These are phyloP conservation scores for Piloderma croceum DNA, from an alignment of 768 basidiomycete genomes.

Conservation along the genomic window DNA sequence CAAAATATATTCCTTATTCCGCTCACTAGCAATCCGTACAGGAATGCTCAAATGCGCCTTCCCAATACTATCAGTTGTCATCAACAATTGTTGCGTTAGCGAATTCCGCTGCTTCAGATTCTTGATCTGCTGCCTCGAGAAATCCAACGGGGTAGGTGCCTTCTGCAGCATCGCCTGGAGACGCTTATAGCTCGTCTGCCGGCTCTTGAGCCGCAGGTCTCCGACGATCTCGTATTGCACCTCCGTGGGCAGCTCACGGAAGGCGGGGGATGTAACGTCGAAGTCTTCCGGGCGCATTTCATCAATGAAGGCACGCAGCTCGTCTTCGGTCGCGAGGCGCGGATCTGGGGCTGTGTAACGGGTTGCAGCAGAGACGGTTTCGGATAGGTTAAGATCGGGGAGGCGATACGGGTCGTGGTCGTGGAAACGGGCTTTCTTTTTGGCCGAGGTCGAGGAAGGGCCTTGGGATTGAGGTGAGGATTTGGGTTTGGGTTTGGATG, in stretches of 20 bases:
- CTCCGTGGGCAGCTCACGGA: conserved; percentile 89
- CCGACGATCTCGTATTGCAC: conserved; percentile 98
- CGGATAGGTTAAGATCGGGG: conserved; percentile 73
- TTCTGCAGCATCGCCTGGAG: conserved; percentile 84
- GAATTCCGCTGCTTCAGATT: conserved; percentile 84
- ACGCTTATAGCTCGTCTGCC: conserved; percentile 89
- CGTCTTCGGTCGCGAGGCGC: conserved; percentile 92
- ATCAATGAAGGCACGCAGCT: conserved; percentile 88
- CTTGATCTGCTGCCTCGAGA: conserved; percentile 93
- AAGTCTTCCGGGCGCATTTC: conserved; percentile 96
- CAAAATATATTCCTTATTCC: conserved; percentile 92
- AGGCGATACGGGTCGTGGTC: conserved; percentile 92
- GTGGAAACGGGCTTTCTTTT: conserved; percentile 57
- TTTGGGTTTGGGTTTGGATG: conserved; percentile 32
- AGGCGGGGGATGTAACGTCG: conserved; percentile 84
- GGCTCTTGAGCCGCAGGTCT: conserved; percentile 88
- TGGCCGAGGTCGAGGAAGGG: conserved; percentile 43
- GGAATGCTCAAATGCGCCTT: conserved; percentile 88
- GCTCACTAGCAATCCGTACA: conserved; percentile 88
- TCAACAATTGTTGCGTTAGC: conserved; percentile 87
- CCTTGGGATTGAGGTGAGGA: conserved; percentile 17
- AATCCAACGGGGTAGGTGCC: conserved; percentile 82
- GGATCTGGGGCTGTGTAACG: conserved; percentile 70
- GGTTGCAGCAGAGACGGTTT: conserved; percentile 56
- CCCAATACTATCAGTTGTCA: conserved; percentile 89